These are phyloP conservation scores for Cyclaneusma minus DNA, from an alignment of 2,329 filamentous ascomycete genomes.

Conservation along the genomic window DNA sequence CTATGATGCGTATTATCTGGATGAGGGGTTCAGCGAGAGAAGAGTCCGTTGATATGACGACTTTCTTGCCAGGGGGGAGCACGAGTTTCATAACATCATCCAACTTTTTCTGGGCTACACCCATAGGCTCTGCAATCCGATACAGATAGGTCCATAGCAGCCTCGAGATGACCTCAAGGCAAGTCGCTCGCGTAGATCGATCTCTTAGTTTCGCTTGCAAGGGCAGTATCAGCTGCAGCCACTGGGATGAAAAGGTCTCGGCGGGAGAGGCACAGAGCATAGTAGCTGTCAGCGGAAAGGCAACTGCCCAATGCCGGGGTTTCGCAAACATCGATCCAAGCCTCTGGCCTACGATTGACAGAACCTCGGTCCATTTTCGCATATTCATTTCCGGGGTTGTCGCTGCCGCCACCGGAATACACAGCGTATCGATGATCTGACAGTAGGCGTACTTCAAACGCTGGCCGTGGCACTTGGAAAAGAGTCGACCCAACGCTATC, in stretches of 20 bases:
- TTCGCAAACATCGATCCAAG: slow-evolving; percentile 78
- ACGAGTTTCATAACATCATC: slow-evolving; percentile 82
- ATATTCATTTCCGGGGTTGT: slow-evolving; percentile 63
- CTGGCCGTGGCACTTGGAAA: slow-evolving; percentile 72
- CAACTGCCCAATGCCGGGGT: slow-evolving; percentile 78
- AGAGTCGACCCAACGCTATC: slow-evolving; percentile 64
- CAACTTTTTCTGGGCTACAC: slow-evolving; percentile 58
- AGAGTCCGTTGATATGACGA: slow-evolving; percentile 68
- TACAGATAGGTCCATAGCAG: slow-evolving; percentile 92
- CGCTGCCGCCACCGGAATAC: slow-evolving; percentile 75
- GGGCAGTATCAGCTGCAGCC: slow-evolving; percentile 66
- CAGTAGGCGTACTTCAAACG: slow-evolving; percentile 90
- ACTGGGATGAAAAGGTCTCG: slow-evolving; percentile 72
- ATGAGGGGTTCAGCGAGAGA: slow-evolving; percentile 81
- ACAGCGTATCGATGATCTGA: slow-evolving; percentile 71
- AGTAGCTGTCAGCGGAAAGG: slow-evolving; percentile 77
- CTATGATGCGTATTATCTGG: slow-evolving; percentile 86
- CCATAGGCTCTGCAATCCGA: slow-evolving; percentile 57
- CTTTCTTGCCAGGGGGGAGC: slow-evolving; percentile 64
- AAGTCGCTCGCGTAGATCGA: slow-evolving; percentile 58
- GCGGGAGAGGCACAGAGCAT: slow-evolving; percentile 77
- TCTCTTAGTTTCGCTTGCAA: slow-evolving; percentile 77
- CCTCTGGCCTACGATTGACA: slow-evolving; percentile 63
- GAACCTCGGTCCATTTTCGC: slow-evolving; percentile 74
- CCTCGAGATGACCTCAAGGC: slow-evolving; percentile 78